Evolutionary conservation across 257 asterid species (phyloP).

Genomic region (Jaltomata sinuosa): DNA sequence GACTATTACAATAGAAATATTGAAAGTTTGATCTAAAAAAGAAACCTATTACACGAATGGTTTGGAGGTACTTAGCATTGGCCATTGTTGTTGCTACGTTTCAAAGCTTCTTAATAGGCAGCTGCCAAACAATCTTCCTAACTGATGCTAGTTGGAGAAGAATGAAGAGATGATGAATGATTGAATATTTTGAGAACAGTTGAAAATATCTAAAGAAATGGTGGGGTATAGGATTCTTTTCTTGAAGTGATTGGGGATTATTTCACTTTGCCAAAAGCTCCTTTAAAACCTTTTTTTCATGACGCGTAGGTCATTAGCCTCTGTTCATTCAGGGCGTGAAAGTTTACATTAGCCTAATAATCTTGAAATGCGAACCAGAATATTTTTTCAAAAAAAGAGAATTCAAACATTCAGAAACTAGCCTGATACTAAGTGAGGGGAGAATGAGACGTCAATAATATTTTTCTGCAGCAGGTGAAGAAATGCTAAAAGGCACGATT

Average conservation of each 20-base stretch:
- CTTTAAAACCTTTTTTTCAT: constrained; percentile 29
- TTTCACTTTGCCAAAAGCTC: constrained; percentile 44
- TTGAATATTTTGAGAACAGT: not conserved
- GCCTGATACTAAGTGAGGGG: no score
- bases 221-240: constrained; percentile 39
- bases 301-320: constrained; percentile 11
- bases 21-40: not conserved
- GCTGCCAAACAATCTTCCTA: not conserved
- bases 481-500: no score
- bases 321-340: constrained; percentile 9
- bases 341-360: not conserved
- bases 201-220: constrained; percentile 7
- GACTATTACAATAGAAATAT: not conserved
- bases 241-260: constrained; percentile 14
- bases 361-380: not conserved
- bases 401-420: no score
- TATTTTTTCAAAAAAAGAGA: no score
- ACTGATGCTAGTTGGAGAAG: not conserved
- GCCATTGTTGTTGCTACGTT: constrained; percentile 20
- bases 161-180: constrained; percentile 6
- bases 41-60: not conserved
- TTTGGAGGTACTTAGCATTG: constrained; percentile 46
- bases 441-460: no score
- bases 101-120: not conserved
- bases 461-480: no score